These are phyloP conservation scores for Epicoccum nigrum DNA, from an alignment of 2,329 filamentous ascomycete species.

Conservation along the genomic window DNA sequence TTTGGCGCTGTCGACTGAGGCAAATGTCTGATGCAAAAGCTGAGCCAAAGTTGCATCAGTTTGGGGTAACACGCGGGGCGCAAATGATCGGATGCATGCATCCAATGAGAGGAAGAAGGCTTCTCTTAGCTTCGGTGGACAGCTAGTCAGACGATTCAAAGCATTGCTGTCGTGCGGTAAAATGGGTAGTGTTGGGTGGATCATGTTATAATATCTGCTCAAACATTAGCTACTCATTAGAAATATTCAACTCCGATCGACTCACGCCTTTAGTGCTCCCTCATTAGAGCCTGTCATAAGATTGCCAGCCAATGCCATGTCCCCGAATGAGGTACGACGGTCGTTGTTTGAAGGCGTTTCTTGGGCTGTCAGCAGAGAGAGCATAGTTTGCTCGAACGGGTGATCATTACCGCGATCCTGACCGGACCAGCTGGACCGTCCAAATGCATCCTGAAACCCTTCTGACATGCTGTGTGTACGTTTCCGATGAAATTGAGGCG, in stretches of 20 bases:
- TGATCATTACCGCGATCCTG: slow-evolving; percentile 44
- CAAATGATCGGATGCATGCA: slow-evolving; percentile 40
- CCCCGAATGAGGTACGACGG: slow-evolving; percentile 44
- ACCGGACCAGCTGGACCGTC: slow-evolving; percentile 41
- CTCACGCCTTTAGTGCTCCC: slow-evolving; percentile 44
- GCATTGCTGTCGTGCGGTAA: slow-evolving; percentile 40
- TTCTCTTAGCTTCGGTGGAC: slow-evolving; percentile 44
- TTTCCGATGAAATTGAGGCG: slow-evolving; percentile 43
- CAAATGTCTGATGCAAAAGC: slow-evolving; percentile 37
- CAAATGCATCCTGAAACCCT: slow-evolving; percentile 41
- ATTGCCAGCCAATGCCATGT: slow-evolving; percentile 42
- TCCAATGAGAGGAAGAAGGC: slow-evolving; percentile 46
- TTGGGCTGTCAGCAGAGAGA: slow-evolving; percentile 35
- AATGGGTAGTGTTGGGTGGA: slow-evolving; percentile 45
- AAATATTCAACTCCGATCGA: neutral
- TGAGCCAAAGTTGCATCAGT: slow-evolving; percentile 35
- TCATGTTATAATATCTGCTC: slow-evolving; percentile 43
- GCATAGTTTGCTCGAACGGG: slow-evolving; percentile 23
- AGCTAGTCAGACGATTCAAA: slow-evolving; percentile 44
- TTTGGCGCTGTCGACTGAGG: slow-evolving; percentile 39
- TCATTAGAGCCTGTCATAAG: slow-evolving; percentile 46
- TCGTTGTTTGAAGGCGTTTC: slow-evolving; percentile 41
- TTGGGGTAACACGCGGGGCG: slow-evolving; percentile 35
- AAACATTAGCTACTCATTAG: slow-evolving; percentile 18
- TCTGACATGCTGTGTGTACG: slow-evolving; percentile 49